Base-by-base conservation (phyloP, 139 green algal species). In the Picochlorum sp. region DNA sequence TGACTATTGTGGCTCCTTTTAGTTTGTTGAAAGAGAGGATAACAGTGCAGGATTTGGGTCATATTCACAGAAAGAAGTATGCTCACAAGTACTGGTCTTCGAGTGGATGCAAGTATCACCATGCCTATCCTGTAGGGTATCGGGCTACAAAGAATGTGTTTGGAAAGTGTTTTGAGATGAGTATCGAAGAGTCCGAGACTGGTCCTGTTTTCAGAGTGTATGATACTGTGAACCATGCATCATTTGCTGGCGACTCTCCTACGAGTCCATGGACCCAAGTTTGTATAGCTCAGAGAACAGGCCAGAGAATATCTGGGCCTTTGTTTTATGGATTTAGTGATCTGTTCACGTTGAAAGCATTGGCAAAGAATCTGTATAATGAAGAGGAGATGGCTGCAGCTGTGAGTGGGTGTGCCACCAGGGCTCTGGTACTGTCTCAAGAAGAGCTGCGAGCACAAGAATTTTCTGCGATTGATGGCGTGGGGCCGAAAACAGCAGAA, bases 251-350 rank as follows among this genome's bases (percentile, higher is more conserved):
- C 4, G 6, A 18, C 9, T 71, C 72, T 2, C 78, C 78, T 8
- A 85, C 78, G 10, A 60, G 65, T 57, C 78, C 78, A 3, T 85
- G 78, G 78, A 83, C 76, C 3, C 57, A 68, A 3, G 55, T 81
- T 26, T 81, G 76, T 70, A 26, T 85, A 14, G 63, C 67, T 4
- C 66, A 79, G 16, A 65, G 45, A 23, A 75, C 75, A 2, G 77
- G 77, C 6, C 71, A 76, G 56, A 65, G 78, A 45, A 83, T 85
- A 30, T 73, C 51, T 18, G 77, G 77, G 4, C 78, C 78, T 11
- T 71, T 79, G 21, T 83, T 70, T 66, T 85, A 79, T 47, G 78
- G 78, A 11, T 85, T 85, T 71, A 63, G 30, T 8, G 72, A 83
- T 59, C 24, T 30, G 6, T 37, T 70, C 38, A 83, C 69, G 5